Conservation (phyloP, 495 filamentous ascomycete genomes). For the Alectoria sarmentosa region DNA sequence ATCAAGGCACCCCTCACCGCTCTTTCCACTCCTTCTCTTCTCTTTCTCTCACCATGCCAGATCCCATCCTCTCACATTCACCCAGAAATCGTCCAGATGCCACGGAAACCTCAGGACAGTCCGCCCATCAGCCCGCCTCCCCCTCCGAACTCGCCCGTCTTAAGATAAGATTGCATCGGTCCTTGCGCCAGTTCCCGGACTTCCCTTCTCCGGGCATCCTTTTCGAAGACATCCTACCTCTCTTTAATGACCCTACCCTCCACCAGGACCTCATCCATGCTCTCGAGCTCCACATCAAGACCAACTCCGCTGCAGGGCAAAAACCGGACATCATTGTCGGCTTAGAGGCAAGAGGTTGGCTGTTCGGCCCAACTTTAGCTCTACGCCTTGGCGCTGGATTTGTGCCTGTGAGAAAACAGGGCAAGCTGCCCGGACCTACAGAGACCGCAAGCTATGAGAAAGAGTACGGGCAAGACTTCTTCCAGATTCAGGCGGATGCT, state of each 20-base stretch:
- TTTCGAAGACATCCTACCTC: slow-evolving; percentile 97
- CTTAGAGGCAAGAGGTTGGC: slow-evolving; percentile 88
- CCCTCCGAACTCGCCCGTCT: slow-evolving; percentile 87
- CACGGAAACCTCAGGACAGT: slow-evolving; percentile 30
- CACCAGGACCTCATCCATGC: slow-evolving; percentile 76
- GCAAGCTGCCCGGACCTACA: slow-evolving; percentile 89
- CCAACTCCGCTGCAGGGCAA: slow-evolving; percentile 39
- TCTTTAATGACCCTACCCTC: slow-evolving; percentile 74
- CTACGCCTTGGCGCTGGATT: slow-evolving; percentile 80
- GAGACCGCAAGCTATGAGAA: slow-evolving; percentile 80
- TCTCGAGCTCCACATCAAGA: slow-evolving; percentile 73
- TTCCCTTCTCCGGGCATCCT: slow-evolving; percentile 92
- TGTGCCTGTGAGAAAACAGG: slow-evolving; percentile 90
- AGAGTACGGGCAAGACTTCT: slow-evolving; percentile 94
- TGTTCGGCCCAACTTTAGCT: slow-evolving; percentile 89
- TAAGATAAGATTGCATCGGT: slow-evolving; percentile 65
- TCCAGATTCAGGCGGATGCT: slow-evolving; percentile 86
- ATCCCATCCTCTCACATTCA: slow-evolving; percentile 33
- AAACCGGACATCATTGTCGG: slow-evolving; percentile 89
- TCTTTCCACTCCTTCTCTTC: slow-evolving; percentile 28
- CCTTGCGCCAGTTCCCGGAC: slow-evolving; percentile 76
- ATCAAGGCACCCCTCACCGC: slow-evolving; percentile 30
- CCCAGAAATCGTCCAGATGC: slow-evolving; percentile 35
- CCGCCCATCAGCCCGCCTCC: slow-evolving; percentile 47
- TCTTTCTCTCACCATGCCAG: slow-evolving; percentile 52